Evolutionary conservation across 164 flowering plant genomes (phyloP).

Genomic region (Tetrastigma voinierianum): DNA sequence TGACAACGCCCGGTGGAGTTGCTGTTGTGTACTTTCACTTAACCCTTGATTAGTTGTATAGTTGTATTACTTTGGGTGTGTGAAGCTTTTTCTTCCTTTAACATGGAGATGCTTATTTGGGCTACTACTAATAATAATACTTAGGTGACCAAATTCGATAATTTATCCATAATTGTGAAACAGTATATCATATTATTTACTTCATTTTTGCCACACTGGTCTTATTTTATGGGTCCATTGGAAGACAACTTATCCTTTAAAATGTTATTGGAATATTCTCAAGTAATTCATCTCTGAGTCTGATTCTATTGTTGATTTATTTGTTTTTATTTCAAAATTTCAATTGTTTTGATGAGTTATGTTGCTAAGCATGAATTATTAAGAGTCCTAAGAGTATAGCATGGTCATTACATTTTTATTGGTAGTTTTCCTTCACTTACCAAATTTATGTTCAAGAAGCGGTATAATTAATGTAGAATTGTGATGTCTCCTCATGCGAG

Average conservation of each 20-base stretch:
- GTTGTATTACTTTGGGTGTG: no score
- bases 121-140: no score
- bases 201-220: neutral
- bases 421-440: neutral
- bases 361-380: no score
- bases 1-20: slow-evolving; percentile 39
- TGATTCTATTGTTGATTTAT: neutral
- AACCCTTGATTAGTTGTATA: neutral
- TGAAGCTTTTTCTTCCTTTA: neutral
- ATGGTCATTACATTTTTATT: no score
- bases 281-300: neutral
- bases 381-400: no score
- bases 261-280: neutral
- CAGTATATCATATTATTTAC: neutral
- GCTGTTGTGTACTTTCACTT: neutral
- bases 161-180: neutral
- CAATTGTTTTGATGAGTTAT: no score
- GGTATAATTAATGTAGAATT: no score
- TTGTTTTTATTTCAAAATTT: no score
- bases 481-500: slow-evolving; percentile 35
- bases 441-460: neutral
- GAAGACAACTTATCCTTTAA: neutral
- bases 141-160: neutral
- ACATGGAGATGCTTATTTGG: neutral
- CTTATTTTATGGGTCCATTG: neutral